Evolutionary conservation across 1,284 basidiomycete species (phyloP), one percentile per base, ranked within the genome.

Genomic region (Uromyces viciae-fabae): DNA sequence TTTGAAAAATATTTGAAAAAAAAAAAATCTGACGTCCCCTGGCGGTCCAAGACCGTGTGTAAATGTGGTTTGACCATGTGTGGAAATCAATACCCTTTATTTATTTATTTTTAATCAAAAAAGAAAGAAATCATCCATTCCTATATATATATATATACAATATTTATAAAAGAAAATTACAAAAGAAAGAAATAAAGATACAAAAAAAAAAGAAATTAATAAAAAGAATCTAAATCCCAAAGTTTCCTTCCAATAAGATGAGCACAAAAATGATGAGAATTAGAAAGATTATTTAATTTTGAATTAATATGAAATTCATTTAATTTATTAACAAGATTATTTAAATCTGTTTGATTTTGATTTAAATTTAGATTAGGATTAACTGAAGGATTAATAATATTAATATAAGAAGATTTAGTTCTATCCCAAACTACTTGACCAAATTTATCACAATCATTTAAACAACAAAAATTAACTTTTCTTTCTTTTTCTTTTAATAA

Each of bases 211-310:
- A 56, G 52, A 56, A 28, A 56, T 19, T n/a, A 56, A 56, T 72
- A 75, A 52, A 52, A 75, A 60, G 54, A 76, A 40, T 76, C 75
- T 7, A 60, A 14, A 66, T 76, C 75, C 75, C 75, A 76, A 9
- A 76, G 17, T 19, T 42, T 31, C 22, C 75, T 42, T 49, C 25
- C 43, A 22, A 76, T 11, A 8, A 66, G 19, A 76, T 76, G 75
- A 28, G 36, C 75, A 43, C 75, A 76, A 25, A 31, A 31, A 54
- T 52, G 8, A 15, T 49, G 9, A 73, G 43, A 49, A 43, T 73
- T 33, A 5, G 22, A 22, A 11, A 49, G 46, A 22, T 11, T 49
- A 49, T 11, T 11, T 22, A 49, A 49, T 11, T 9, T 14, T 38
- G 62, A 64, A 14, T 28, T 22, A 31, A 36, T 28, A 17, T 7